Conservation (phyloP, 768 basidiomycete species). For the Phaeotremella skinneri region DNA sequence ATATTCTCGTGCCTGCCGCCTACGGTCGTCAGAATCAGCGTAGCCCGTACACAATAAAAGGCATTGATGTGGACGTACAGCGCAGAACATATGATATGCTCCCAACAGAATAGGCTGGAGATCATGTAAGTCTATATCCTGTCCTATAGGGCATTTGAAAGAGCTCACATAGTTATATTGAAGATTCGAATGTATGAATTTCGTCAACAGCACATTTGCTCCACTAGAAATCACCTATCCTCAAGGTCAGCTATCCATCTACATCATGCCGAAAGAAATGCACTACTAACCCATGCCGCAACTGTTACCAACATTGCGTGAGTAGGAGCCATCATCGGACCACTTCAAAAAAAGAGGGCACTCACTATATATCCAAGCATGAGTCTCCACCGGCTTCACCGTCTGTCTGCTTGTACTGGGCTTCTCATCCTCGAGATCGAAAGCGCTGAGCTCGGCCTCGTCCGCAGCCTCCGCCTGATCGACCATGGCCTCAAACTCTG, state of each 20-base stretch:
- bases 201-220: neutral
- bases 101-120: neutral
- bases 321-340: neutral
- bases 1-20: neutral
- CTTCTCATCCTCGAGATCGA: neutral
- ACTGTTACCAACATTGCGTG: neutral
- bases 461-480: constrained; percentile 1
- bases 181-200: neutral
- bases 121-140: neutral
- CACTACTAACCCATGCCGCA: neutral
- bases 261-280: neutral
- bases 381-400: neutral
- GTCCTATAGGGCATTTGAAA: neutral
- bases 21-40: neutral
- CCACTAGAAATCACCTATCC: neutral
- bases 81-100: neutral
- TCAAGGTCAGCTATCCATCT: neutral
- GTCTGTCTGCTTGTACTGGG: neutral
- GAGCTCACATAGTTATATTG: constrained; percentile 1
- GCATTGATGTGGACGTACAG: neutral
- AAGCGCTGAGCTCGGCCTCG: constrained; percentile 1
- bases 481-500: neutral
- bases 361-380: constrained; percentile 1
- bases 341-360: neutral
- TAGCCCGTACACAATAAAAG: neutral